Evolutionary conservation across 23 red algal species (phyloP), one percentile per base, ranked within the genome.

Genomic region (Gracilaria caudata): DNA sequence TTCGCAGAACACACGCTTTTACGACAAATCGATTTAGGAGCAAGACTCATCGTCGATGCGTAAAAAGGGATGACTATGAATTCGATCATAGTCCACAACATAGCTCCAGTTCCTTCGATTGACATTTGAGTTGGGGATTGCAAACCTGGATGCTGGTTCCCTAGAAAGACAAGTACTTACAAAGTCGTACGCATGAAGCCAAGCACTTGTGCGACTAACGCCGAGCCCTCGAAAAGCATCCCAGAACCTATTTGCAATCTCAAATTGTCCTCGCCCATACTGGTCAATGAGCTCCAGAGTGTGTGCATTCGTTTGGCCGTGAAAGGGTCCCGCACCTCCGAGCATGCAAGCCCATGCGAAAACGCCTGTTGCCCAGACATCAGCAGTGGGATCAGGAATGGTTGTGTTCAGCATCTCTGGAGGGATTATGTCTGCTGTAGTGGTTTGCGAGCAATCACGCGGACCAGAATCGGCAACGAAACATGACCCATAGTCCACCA

Each of bases 401-500:
- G 29, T 40, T 0, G 40, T 26, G 5, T 55, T 34, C n/a, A 65
- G 46, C 44, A 81, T 40, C 37, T 91, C 87, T 36, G 87, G 87
- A 4, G 87, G 41, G 12, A 82, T 9, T 16, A 77, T 63, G n/a
- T 72, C 37, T 35, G 78, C 59, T 9, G 54, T 75, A 21, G 77
- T 72, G 0, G 77, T 82, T 29, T 58, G 37, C 4, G 87, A 71
- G 29, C 26, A 26, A 72, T 91, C 77, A 35, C 64, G 76, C 4
- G 36, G 21, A 7, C 6, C 0, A 8, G 70, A 32, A 12, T 40
- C 71, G 32, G 46, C 14, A 24, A 91, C 29, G 21, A 82, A 81
- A 49, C 63, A 81, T 19, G 60, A 55, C 14, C 87, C 87, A 80
- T 72, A 91, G 66, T 91, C 87, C 37, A 91, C 87, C 35, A 91